Base-by-base conservation (phyloP, 768 basidiomycete genomes). In the Podaxis sp. region DNA sequence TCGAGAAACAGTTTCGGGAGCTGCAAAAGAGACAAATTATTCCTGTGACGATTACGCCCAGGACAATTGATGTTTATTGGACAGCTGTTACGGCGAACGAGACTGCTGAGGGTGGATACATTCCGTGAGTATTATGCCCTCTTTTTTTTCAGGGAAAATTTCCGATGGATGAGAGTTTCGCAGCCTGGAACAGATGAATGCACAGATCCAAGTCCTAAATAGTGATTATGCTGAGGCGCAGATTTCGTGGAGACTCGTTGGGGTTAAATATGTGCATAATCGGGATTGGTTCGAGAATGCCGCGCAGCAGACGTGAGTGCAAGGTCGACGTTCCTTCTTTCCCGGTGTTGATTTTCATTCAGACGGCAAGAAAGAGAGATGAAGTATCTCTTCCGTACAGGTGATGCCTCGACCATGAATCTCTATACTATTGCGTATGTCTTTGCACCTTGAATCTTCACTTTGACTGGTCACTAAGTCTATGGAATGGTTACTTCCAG, bases 141-240 rank as follows among this genome's bases (percentile, higher is more conserved):
- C 24, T 8, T 26, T 15, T 22, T 51, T 22, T 46, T 55, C 37
- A 48, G 40, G 10, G 40, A 28, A 44, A 20, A 51, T 63, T 13
- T 51, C 55, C 33, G 58, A 65, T 4, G 11, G 20, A 26, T 38
- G 11, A 68, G 46, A 17, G 48, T 56, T 58, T 17, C 67, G 46
- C 67, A 75, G 77, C 36, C 65, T 74, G 53, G 54, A 55, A 2
- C 76, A 78, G 52, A 78, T 85, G 60, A 60, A 68, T 12, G 68
- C 66, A 10, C 80, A 81, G 62, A 78, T 84, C 60, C 61, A 69
- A 24, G 74, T 76, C 41, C 66, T 84, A 30, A 84, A 84, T 69
- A 26, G 65, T 4, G 78, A 75, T 61, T 83, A 79, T 60, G 65
- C 67, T 4, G 62, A 66, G 24, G 68, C 72, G 12, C 76, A 78